phyloP scores from a whole-genome alignment of 192 early-diverging fungal genomes.

The Backusella macrospora region DNA sequence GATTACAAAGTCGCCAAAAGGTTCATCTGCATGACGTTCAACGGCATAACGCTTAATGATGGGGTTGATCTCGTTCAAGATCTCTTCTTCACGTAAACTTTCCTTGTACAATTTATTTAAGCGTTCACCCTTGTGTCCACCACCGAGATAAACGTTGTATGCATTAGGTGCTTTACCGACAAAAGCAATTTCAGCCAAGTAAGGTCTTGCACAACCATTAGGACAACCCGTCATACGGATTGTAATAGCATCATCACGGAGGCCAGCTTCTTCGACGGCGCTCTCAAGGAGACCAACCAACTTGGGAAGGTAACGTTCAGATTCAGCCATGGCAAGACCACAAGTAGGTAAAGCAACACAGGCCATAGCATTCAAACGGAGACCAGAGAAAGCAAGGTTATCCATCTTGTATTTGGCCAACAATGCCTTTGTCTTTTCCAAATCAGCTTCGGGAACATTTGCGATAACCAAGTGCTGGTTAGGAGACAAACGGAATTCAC shows the following conservation, averaged over 20 bases:
- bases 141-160: constrained; percentile 96
- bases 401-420: constrained; percentile 81
- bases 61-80: constrained; percentile 73
- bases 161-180: constrained; percentile 94
- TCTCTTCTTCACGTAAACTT: constrained; percentile 86
- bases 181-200: constrained; percentile 93
- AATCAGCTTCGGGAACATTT: constrained; percentile 72
- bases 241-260: constrained; percentile 87
- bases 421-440: constrained; percentile 66
- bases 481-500: constrained; percentile 86
- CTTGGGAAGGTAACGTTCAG: constrained; percentile 90
- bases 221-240: constrained; percentile 99
- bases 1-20: constrained; percentile 96
- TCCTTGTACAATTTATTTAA: constrained; percentile 93
- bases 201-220: constrained; percentile 96
- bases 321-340: constrained; percentile 95
- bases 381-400: constrained; percentile 77
- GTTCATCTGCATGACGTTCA: constrained; percentile 73
- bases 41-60: constrained; percentile 82
- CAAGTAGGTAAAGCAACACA: constrained; percentile 97
- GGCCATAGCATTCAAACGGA: constrained; percentile 91
- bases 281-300: constrained; percentile 82
- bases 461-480: constrained; percentile 92
- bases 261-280: constrained; percentile 77
- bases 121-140: constrained; percentile 82